Evolutionary conservation across 257 asterid species (phyloP), one percentile per base, ranked within the genome.

Genomic region (Rubia yunnanensis): DNA sequence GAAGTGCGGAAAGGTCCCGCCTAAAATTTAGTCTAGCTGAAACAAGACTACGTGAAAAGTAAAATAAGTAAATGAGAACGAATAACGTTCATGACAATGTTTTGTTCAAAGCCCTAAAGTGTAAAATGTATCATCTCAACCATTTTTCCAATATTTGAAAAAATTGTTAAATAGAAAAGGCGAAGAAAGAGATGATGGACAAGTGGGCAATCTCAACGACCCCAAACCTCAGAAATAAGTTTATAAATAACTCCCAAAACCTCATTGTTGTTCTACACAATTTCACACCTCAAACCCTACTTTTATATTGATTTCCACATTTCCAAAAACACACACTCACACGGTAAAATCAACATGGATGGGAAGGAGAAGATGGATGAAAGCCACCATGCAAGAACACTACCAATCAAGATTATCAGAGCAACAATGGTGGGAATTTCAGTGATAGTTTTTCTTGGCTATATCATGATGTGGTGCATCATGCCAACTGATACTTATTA

Each of bases 401-500:
- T 44, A 4, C 2, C 48, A 52, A 78, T 74, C 58, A 72, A 79
- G 69, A 73, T 78, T 41, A 64, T 83, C 55, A 82, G 86, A 50
- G 80, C 80, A 53, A 86, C 85, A 63, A 75, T 92, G 50, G 63
- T 84, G 63, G 63, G 75, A 68, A 63, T 89, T 49, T 84, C 91
- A 46, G 79, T 92, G 20, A 41, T 86, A 7, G 80, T 89, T 1
- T 92, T 92, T 81, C 92, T 92, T 61, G 97, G 97, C 7, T 87
- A 89, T 74, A 74, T 92, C 61, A 92, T 92, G 96, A 89, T 92
- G 96, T 92, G 99, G 99, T 81, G 89, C 28, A 81, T 92, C 32
- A 87, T 92, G 97, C 97, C 96, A 15, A 92, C 97, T n/a, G 94
- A 83, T 80, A 88, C 94, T 1, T 92, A 89, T 63, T 89, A 92